Base-by-base conservation (phyloP, 257 asterid genomes). In the Fraxinus excelsior region DNA sequence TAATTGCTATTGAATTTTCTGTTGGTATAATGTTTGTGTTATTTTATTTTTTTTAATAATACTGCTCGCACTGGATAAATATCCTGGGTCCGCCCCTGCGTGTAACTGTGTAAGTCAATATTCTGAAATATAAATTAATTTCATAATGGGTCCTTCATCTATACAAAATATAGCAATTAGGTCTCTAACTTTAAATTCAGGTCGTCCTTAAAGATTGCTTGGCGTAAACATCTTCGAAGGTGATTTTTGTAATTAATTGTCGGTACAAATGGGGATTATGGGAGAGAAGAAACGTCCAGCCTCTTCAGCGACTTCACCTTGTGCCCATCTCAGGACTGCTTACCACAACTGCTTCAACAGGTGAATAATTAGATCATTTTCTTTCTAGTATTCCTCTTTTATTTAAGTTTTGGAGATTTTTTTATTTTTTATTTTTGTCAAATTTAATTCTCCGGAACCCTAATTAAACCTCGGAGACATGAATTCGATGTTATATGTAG, bases 341-440 rank as follows among this genome's bases (percentile, higher is more conserved):
- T 92, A 92, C 68, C 91, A 94, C 88, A 85, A 77, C 74, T 94
- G 97, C 91, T 94, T 94, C 90, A 91, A 94, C 88, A 86, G 88
- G 97, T 92, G 14, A 67, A 69, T 74, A 29, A 68, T 81, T 68
- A 82, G 32, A 29, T 37, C 28, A 9, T 40, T 81, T 72, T 38
- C 4, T 51, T 16, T 40, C n/a, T 73, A 60, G 13, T 21, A 28
- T 5, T 5, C 49, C 3, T 49, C n/a, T 28, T 34, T 66, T 35
- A 74, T 3, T n/a, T 19, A 19, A 32, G 32, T 75, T 65, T 49
- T 73, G 12, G 28, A 37, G 65, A 74, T 0, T 10, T n/a, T 8
- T 6, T 8, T 6, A 74, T 0, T 10, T n/a, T 8, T 6, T 8
- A 3, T 29, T 81, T 9, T 62, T 31, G 23, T n/a, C 62, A 8